Evolutionary conservation across 78 protist species (phyloP).

Genomic region (Dictyostelium intermedium): DNA sequence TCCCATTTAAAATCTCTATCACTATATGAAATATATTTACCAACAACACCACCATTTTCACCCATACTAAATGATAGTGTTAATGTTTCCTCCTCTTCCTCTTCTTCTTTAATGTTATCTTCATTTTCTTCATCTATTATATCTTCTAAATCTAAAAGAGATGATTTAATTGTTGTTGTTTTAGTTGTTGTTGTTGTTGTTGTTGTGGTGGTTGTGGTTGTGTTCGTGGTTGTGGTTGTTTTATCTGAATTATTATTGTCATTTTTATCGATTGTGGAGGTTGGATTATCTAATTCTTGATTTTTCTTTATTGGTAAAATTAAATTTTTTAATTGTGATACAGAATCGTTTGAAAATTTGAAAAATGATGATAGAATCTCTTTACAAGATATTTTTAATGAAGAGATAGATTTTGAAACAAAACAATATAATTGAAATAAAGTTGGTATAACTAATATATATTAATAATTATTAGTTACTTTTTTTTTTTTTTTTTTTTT

Average conservation of each 20-base stretch:
- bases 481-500: background rate
- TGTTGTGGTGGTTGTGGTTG: background rate
- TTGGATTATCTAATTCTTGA: background rate
- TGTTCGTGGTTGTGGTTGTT: no score
- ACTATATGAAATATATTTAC: conserved; percentile 30
- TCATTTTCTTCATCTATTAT: background rate
- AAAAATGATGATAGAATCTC: conserved; percentile 60
- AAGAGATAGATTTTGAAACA: conserved; percentile 66
- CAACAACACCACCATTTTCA: conserved; percentile 68
- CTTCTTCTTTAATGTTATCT: background rate
- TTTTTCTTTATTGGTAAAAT: conserved; percentile 24
- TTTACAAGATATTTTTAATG: conserved; percentile 64
- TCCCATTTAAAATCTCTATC: conserved; percentile 78
- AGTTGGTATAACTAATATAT: background rate
- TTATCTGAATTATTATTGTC: background rate
- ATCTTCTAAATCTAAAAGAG: conserved; percentile 66
- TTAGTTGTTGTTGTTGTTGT: background rate
- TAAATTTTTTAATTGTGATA: conserved; percentile 22
- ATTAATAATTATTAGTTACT: background rate
- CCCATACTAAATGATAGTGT: conserved; percentile 67
- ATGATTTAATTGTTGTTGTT: background rate
- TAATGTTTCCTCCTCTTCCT: background rate
- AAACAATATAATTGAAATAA: conserved; percentile 67
- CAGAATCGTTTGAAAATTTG: conserved; percentile 50
- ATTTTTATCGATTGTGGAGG: background rate